Evolutionary conservation across 2,329 filamentous ascomycete species (phyloP), one percentile per base, ranked within the genome.

Genomic region (Aspergillus sp.): DNA sequence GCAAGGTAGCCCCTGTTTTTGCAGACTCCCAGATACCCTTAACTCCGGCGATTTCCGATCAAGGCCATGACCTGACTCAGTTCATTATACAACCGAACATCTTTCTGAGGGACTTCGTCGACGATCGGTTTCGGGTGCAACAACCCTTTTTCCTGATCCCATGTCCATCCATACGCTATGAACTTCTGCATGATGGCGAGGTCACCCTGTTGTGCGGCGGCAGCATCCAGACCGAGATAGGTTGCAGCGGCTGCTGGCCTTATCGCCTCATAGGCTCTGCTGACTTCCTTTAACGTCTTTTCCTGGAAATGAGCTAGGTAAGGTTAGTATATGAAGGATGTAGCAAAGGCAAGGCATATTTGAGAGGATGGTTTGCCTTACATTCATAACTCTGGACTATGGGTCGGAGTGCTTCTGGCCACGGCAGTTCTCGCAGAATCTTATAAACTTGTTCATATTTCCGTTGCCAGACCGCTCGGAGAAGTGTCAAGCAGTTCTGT

Each of bases 191-290:
- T 72, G 3, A 75, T 62, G 17, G 67, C 63, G 4, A 70, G 59
- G 28, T 72, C 68, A 17, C 67, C 68, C 53, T 69, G 56, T 41
- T 73, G 66, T 13, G 73, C 67, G 8, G 67, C 59, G 12, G 59
- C 51, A 9, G 66, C 23, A 28, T 76, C 71, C 32, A 78, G 69
- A 3, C 76, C 77, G 15, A 79, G 69, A 58, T 77, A 76, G 30
- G 41, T 65, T 51, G 75, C 76, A 9, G 74, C 76, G 15, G 69
- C 67, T 9, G 70, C 67, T 30, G 75, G 72, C 56, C 76, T 67
- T 58, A 79, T 78, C 5, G 76, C 72, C 62, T 75, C 74, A 64
- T 77, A 79, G n/a, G 73, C 72, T 55, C 64, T 68, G 65, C 75
- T 78, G 59, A 78, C 65, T 57, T 75, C 72, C 43, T 70, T 70